Percentiles rank a stretch among this genome's conserved stretches.
Conservation (phyloP, 202 grass and related monocot species). For the Panicum hallii region DNA sequence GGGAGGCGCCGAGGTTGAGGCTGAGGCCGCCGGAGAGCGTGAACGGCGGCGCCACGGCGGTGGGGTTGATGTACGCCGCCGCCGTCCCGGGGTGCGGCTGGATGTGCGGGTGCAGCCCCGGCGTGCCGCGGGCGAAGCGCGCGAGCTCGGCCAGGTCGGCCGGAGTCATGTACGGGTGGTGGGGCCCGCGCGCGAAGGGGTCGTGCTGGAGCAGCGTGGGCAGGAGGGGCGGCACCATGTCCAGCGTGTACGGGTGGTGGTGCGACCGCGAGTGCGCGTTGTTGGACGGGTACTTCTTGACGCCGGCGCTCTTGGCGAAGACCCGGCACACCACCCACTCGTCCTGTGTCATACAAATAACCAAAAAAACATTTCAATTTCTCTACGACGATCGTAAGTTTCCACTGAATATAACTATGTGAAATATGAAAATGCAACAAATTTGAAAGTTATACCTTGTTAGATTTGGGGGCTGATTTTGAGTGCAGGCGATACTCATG, state of each 20-base stretch:
- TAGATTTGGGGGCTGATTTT: slow-evolving; percentile 62
- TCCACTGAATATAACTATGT: neutral
- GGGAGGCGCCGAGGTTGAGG: slow-evolving; percentile 65
- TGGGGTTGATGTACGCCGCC: slow-evolving; percentile 41
- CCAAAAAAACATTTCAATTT: neutral
- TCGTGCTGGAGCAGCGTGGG: slow-evolving; percentile 56
- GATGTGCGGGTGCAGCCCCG: slow-evolving; percentile 73
- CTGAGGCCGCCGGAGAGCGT: slow-evolving; percentile 56
- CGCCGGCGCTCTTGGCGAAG: slow-evolving; percentile 70
- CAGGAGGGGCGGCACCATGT: slow-evolving; percentile 58
- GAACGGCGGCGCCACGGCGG: slow-evolving; percentile 27
- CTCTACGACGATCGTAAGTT: neutral
- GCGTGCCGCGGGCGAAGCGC: slow-evolving; percentile 62
- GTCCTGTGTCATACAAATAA: slow-evolving; percentile 47
- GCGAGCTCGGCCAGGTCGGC: slow-evolving; percentile 69
- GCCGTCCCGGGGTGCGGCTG: slow-evolving; percentile 58
- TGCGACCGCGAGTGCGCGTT: slow-evolving; percentile 49
- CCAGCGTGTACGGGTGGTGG: slow-evolving; percentile 68
- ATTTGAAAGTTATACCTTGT: slow-evolving; percentile 56
- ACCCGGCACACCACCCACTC: slow-evolving; percentile 88
- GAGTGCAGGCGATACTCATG: slow-evolving; percentile 81
- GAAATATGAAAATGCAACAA: neutral
- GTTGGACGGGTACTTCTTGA: slow-evolving; percentile 83
- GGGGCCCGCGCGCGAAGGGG: slow-evolving; percentile 53
- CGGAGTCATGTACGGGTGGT: slow-evolving; percentile 50